phyloP scores from a whole-genome alignment of 1,284 basidiomycete genomes.

The Rhodotorula mucilaginosa region DNA sequence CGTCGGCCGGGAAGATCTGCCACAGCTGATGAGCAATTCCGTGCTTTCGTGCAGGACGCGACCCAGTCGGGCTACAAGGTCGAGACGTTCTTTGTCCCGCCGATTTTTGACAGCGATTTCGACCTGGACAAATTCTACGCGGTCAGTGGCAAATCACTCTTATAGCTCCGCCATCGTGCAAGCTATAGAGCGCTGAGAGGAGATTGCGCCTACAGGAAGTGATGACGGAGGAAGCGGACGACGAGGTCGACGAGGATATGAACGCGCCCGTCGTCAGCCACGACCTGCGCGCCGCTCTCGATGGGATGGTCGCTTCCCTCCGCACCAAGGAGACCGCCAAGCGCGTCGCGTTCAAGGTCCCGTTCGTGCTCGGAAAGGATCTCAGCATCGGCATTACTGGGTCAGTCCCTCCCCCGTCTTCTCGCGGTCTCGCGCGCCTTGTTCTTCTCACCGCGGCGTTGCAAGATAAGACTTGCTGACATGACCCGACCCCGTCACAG shows the following conservation, averaged over 20 bases:
- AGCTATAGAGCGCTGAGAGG: not conserved
- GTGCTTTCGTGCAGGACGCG: constrained; percentile 62
- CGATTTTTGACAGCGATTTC: constrained; percentile 64
- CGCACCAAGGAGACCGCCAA: constrained; percentile 69
- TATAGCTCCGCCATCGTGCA: too few species aligned
- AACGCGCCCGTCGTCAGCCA: constrained; percentile 25
- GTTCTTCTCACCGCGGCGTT: constrained; percentile 42
- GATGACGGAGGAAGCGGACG: constrained; percentile 35
- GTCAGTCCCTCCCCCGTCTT: constrained; percentile 52
- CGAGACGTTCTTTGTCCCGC: constrained; percentile 83
- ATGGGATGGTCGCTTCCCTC: constrained; percentile 47
- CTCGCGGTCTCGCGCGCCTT: constrained; percentile 41
- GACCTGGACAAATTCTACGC: constrained; percentile 78
- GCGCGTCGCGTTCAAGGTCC: constrained; percentile 77
- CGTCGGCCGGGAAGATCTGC: too few species aligned
- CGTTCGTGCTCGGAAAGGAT: constrained; percentile 73
- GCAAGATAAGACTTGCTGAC: too few species aligned
- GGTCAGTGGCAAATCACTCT: constrained; percentile 53
- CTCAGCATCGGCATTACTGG: constrained; percentile 89
- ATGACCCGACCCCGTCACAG: constrained; percentile 51
- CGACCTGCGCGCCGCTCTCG: constrained; percentile 29
- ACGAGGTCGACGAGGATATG: constrained; percentile 16
- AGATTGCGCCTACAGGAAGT: constrained; percentile 5
- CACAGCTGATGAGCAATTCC: not conserved
- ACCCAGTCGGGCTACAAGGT: constrained; percentile 74